Conservation (phyloP, 2,329 filamentous ascomycete genomes). For the Aspergillus floridensis region DNA sequence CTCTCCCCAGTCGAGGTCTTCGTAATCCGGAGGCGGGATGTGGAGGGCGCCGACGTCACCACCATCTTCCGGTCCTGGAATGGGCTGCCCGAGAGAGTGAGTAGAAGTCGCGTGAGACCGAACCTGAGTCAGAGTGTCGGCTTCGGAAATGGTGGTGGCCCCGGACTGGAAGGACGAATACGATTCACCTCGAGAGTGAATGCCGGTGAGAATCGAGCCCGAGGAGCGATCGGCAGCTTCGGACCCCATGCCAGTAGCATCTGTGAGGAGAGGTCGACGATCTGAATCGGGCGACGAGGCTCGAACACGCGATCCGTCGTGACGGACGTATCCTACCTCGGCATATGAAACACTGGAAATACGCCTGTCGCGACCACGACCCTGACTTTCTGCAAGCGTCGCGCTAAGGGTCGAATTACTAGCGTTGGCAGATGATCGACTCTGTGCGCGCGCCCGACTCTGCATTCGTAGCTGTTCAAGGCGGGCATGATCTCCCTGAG, state of each 20-base stretch:
- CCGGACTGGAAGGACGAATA: constrained; percentile 37
- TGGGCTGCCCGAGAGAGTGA: constrained; percentile 22
- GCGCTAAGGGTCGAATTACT: constrained; percentile 36
- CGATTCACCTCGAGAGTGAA: constrained; percentile 34
- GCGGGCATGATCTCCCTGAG: constrained; percentile 65
- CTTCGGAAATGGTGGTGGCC: constrained; percentile 30
- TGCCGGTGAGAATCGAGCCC: constrained; percentile 27
- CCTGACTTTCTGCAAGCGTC: constrained; percentile 44
- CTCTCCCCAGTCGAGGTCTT: constrained; percentile 43
- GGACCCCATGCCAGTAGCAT: constrained; percentile 35
- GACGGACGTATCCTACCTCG: constrained; percentile 47
- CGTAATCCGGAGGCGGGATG: constrained; percentile 44
- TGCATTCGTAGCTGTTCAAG: constrained; percentile 63
- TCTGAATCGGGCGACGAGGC: constrained; percentile 49
- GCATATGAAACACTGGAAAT: constrained; percentile 51
- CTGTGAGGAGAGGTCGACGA: constrained; percentile 44
- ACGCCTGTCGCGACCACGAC: constrained; percentile 44
- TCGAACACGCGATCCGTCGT: constrained; percentile 50
- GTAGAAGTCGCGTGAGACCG: constrained; percentile 28
- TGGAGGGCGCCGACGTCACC: constrained; percentile 38
- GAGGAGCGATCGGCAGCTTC: constrained; percentile 25
- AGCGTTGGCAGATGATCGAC: constrained; percentile 27
- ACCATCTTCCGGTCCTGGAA: constrained; percentile 29
- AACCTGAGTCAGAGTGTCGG: constrained; percentile 25
- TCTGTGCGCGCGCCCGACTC: constrained; percentile 52